A percentile compares a stretch with the other conserved stretches of the same genome.
phyloP scores from a whole-genome alignment of 1,139 yeast genomes.

The Candida buenavistaensis region DNA sequence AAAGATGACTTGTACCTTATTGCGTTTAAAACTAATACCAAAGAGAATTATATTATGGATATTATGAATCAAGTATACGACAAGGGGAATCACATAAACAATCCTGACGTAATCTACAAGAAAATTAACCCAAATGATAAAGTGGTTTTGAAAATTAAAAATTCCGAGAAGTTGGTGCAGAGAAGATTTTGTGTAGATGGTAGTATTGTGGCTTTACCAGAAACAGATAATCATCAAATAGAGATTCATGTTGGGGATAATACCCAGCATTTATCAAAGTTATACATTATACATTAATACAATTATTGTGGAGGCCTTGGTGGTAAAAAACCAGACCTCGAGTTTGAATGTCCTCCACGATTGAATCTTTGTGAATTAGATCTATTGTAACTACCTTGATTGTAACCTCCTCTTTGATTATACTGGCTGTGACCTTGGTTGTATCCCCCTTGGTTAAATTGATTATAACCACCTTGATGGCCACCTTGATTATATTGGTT shows the following conservation, averaged over 20 bases:
- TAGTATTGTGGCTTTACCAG: constrained; percentile 33
- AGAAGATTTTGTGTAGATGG: constrained; percentile 61
- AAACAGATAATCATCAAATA: constrained; percentile 20
- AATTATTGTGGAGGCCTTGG: constrained; percentile 7
- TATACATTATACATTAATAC: constrained; percentile 16
- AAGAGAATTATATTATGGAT: constrained; percentile 43
- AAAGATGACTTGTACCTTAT: constrained; percentile 55
- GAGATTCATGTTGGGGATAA: constrained; percentile 21
- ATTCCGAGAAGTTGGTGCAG: constrained; percentile 18
- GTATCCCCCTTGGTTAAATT: constrained; percentile 12
- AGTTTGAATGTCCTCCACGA: constrained; percentile 3
- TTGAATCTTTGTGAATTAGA: constrained; percentile 3
- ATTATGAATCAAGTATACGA: constrained; percentile 62
- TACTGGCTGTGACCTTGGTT: constrained; percentile 12
- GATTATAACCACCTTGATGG: constrained; percentile 9
- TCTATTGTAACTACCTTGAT: constrained; percentile 11
- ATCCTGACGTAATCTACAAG: constrained; percentile 45
- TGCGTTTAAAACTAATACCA: constrained; percentile 45
- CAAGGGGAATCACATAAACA: constrained; percentile 52
- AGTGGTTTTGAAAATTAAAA: constrained; percentile 26
- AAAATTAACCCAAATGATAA: constrained; percentile 25
- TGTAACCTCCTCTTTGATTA: constrained; percentile 12
- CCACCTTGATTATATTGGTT: no score
- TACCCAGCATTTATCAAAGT: constrained; percentile 23
- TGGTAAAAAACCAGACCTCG: constrained; percentile 15